phyloP scores from a whole-genome alignment of 2,329 filamentous ascomycete species.

The Penicillium sp. region DNA sequence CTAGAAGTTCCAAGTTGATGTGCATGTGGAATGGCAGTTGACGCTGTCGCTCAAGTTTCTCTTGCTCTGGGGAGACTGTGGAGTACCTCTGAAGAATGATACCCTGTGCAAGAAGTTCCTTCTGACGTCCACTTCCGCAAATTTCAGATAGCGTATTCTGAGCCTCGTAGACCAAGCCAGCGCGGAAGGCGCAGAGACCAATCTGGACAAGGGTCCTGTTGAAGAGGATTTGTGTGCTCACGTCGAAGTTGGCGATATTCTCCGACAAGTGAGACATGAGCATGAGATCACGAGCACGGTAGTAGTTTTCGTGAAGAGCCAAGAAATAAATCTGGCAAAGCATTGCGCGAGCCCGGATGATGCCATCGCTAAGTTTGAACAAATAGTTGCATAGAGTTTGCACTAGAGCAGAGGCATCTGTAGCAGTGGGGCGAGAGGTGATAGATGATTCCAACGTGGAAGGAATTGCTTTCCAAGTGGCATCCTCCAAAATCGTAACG shows the following conservation, averaged over 20 bases:
- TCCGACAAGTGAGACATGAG: constrained; percentile 99
- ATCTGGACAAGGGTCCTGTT: constrained; percentile 98
- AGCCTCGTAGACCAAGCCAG: constrained; percentile 92
- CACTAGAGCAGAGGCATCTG: constrained; percentile 69
- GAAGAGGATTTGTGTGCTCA: constrained; percentile 96
- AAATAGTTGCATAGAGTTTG: constrained; percentile 90
- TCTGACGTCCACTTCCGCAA: constrained; percentile 93
- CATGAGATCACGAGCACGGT: constrained; percentile 97
- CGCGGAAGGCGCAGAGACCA: constrained; percentile 95
- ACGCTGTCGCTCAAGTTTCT: constrained; percentile 92
- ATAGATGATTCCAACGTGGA: constrained; percentile 69
- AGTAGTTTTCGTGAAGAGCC: constrained; percentile 95
- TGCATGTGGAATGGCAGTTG: constrained; percentile 99
- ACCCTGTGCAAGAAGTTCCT: constrained; percentile 95
- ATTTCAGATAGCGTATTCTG: constrained; percentile 98
- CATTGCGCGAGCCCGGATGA: constrained; percentile 94
- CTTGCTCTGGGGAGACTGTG: constrained; percentile 95
- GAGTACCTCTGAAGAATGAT: constrained; percentile 97
- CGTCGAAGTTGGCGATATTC: constrained; percentile 93
- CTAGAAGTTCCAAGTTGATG: constrained; percentile 96
- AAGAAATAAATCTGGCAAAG: constrained; percentile 98
- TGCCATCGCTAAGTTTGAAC: constrained; percentile 90
- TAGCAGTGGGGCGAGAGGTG: constrained; percentile 65
- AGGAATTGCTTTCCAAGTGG: constrained; percentile 80
- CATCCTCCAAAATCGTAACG: constrained; percentile 88